Base-by-base conservation (phyloP, 768 basidiomycete genomes). In the Peribolospora kevripleyi region DNA sequence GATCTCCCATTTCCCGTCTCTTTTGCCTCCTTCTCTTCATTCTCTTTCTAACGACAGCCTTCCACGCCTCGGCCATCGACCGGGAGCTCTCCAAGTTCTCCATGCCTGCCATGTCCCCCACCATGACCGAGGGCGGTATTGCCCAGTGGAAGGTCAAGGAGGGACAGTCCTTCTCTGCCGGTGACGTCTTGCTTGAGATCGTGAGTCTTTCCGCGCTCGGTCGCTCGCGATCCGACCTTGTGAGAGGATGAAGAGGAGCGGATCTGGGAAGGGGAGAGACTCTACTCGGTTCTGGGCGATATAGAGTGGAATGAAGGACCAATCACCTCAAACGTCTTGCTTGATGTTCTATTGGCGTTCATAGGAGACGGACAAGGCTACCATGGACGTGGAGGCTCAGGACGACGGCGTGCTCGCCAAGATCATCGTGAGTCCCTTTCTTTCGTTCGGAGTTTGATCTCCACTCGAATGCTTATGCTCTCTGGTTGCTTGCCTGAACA, bases 361-460 rank as follows among this genome's bases (percentile, higher is more conserved):
- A 25, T 54, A 91, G 87, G 93, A 98, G 81, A 98, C 93, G 54
- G 93, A 98, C 80, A 98, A 98, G 76, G 91, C 93, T 25, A 90
- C 88, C 50, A 97, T 98, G 69, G 93, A 98, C 71, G 91, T 98
- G 42, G 93, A 98, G 71, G 87, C 93, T 7, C 90, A 90, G 71
- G 93, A 97, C 47, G 93, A 98, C 62, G 93, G 93, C 61, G 70
- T 97, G 59, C 72, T 98, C 57, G 90, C 84, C 52, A 97, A 97
- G 76, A 93, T 98, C 61, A 80, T 98, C 54, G 90, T 88, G 70
- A 56, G 84, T 71, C 5, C n/a, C 7, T 3, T 7, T 13, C 42
- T 11, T 46, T 48, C 38, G 39, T 13, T 40, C 3, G 36, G 4
- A 41, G 6, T 13, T 40, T 7, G 11, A 10, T 37, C 45, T 7